Evolutionary conservation across 371 early-diverging fungal species (phyloP).

Genomic region (Mucor ambiguus): DNA sequence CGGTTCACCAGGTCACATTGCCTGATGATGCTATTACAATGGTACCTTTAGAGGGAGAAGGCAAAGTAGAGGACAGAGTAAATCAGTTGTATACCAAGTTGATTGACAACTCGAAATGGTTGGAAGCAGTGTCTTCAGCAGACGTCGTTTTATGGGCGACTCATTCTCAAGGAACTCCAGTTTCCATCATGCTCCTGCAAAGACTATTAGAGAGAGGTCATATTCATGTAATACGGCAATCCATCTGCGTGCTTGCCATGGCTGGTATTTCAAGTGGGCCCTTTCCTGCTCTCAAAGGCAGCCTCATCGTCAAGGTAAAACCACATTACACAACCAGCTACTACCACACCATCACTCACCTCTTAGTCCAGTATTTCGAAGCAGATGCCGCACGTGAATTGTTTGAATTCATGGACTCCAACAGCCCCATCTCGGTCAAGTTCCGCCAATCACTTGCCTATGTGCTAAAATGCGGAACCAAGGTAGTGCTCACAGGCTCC

Average conservation of each 20-base stretch:
- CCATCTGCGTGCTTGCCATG: slow-evolving; percentile 85
- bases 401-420: slow-evolving; percentile 90
- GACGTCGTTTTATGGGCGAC: slow-evolving; percentile 88
- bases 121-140: slow-evolving; percentile 63
- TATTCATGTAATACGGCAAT: slow-evolving; percentile 71
- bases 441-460: slow-evolving; percentile 74
- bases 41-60: slow-evolving; percentile 91
- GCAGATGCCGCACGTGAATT: slow-evolving; percentile 91
- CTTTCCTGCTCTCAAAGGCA: slow-evolving; percentile 82
- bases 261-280: slow-evolving; percentile 94
- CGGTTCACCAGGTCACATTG: slow-evolving; percentile 60
- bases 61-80: slow-evolving; percentile 86
- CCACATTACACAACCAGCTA: neutral
- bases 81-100: slow-evolving; percentile 73
- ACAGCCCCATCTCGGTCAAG: slow-evolving; percentile 63
- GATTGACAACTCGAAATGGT: slow-evolving; percentile 53
- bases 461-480: slow-evolving; percentile 70
- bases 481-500: slow-evolving; percentile 72
- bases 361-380: slow-evolving; percentile 72
- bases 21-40: slow-evolving; percentile 65
- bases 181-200: slow-evolving; percentile 79
- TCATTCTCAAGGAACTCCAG: slow-evolving; percentile 95
- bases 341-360: neutral
- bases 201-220: slow-evolving; percentile 70
- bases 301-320: slow-evolving; percentile 74